Percentiles rank a stretch among this genome's conserved stretches.
Conservation (phyloP, 139 green algal species). For the Chlamydomonas eustigma region DNA sequence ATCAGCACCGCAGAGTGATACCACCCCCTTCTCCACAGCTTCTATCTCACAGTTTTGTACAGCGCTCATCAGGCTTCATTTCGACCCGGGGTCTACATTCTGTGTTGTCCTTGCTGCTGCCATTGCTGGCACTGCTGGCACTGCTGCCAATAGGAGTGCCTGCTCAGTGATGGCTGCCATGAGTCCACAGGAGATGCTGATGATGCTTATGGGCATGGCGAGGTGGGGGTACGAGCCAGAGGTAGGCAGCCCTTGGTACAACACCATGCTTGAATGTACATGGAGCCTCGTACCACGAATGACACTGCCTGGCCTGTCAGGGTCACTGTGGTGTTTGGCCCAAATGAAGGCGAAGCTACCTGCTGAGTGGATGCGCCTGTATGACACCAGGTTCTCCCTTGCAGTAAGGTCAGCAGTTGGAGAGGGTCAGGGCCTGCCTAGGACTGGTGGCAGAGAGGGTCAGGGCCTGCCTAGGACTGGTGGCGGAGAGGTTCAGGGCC, state of each 20-base stretch:
- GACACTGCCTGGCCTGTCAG: not conserved
- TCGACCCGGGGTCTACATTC: not conserved
- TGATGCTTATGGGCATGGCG: slow-evolving; percentile 4
- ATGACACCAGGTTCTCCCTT: too few species aligned
- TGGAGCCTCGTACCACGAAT: not conserved
- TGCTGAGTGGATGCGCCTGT: not conserved
- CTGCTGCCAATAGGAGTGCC: not conserved
- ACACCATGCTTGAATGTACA: not conserved
- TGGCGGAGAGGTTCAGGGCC: too few species aligned
- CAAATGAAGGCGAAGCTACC: not conserved
- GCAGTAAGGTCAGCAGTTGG: too few species aligned
- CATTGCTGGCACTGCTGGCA: not conserved
- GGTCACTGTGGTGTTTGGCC: not conserved
- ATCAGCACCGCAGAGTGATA: too few species aligned
- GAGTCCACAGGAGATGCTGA: not conserved
- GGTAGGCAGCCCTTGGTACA: not conserved
- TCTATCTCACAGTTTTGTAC: not conserved
- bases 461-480: too few species aligned
- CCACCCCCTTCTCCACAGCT: not conserved
- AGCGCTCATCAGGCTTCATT: not conserved
- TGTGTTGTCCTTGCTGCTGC: not conserved
- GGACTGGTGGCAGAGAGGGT: too few species aligned
- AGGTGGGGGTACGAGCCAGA: not conserved
- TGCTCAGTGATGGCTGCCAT: not conserved
- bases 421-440: too few species aligned